Conservation (phyloP, 2,329 filamentous ascomycete species). For the Sporothrix humicola region DNA sequence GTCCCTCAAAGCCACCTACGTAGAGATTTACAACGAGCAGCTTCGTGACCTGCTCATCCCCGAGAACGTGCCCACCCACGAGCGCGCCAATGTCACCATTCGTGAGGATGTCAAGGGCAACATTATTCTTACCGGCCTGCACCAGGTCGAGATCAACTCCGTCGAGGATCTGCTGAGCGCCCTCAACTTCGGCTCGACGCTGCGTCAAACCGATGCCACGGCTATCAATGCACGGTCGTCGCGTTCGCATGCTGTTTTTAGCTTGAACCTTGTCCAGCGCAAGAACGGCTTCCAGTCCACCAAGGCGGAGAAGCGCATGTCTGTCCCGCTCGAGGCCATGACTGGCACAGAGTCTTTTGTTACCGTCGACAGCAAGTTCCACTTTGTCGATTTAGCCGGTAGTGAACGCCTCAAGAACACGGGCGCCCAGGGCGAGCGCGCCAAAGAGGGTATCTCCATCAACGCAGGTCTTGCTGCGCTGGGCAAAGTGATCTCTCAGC, state of each 20-base stretch:
- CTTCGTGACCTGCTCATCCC: constrained; percentile 86
- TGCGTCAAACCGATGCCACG: constrained; percentile 95
- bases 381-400: constrained; percentile 96
- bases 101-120: constrained; percentile 94
- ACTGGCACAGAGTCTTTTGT: constrained; percentile 71
- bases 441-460: constrained; percentile 96
- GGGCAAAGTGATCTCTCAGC: constrained; percentile 96
- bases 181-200: constrained; percentile 88
- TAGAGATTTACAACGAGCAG: constrained; percentile 98
- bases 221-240: constrained; percentile 98
- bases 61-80: constrained; percentile 69
- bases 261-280: constrained; percentile 87
- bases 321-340: constrained; percentile 82
- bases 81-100: constrained; percentile 83
- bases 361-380: constrained; percentile 95
- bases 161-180: constrained; percentile 89
- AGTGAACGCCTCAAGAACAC: constrained; percentile 98
- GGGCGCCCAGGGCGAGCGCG: constrained; percentile 89
- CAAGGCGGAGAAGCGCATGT: constrained; percentile 79
- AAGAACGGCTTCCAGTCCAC: constrained; percentile 63
- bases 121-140: constrained; percentile 89
- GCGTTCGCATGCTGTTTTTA: constrained; percentile 96
- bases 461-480: constrained; percentile 93
- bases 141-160: constrained; percentile 85
- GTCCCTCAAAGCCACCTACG: constrained; percentile 92